Base-by-base conservation (phyloP, 495 filamentous ascomycete species). In the Podospora bellae-mahoneyi region DNA sequence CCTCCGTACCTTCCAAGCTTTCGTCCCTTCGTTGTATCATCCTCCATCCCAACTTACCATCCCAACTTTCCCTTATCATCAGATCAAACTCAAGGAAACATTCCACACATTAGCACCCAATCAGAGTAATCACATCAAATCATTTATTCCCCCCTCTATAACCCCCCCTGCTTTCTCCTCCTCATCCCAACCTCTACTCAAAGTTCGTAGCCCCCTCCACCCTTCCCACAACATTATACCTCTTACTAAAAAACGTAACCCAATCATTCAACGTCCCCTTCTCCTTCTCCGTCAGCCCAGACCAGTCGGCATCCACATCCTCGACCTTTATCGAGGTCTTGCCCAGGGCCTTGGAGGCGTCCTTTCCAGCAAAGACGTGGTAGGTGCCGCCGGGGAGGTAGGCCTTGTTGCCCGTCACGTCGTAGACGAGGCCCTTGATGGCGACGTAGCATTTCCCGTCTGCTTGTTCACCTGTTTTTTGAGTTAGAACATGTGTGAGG, bases 371-470 rank as follows among this genome's bases (percentile, higher is more conserved):
- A 73, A 99, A 98, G 28, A 97, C 91, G 70, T 91, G 85, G 77
- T 99, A 99, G 66, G 88, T 83, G 23, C 92, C 93, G 6, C 86
- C 86, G n/a, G 89, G 85, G n/a, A 86, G 85, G 74, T 99, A 99
- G 34, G 91, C 87, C 44, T 87, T 84, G 75, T 97, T 98, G 23
- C 87, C 90, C 62, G 84, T 91, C 62, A 99, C 95, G 75, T 99
- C 94, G 74, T 97, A 99, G 57, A 99, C 90, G 68, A 87, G 90
- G 67, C 94, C 93, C 89, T 97, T 98, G 80, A 99, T 98, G 32
- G 96, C 95, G 28, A 99, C 93, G 71, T 94, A 92, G 27, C 89
- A 93, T 34, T 92, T 92, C 66, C 82, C 86, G 27, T 80, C 81
- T 62, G 84, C 87, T 2, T 48, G 5, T 48, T 87, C 79, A 66